Base-by-base conservation (phyloP, 108 stramenopile genomes). In the Aurantiochytrium sp. region DNA sequence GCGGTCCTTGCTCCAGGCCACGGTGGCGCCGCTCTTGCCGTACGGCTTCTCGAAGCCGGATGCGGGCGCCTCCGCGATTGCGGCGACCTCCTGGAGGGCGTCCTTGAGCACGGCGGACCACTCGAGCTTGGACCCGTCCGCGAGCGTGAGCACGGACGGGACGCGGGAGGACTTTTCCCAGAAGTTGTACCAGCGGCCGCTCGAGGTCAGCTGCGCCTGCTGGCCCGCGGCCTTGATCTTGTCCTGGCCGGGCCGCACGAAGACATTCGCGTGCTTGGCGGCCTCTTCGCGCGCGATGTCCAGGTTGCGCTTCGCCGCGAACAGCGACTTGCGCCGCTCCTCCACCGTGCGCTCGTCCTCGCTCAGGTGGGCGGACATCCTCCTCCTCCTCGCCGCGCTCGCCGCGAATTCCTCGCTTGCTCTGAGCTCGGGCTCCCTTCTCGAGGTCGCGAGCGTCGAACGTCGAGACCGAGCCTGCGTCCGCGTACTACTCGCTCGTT, bases 241-340 rank as follows among this genome's bases (percentile, higher is more conserved):
- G 1, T 81, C 73, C 21, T 41, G 19, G 42, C 73, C 73, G 8
- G 36, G 15, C 0, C 30, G 21, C 12, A 24, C 73, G 24, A 27
- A 81, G 27, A 81, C 39, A 24, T 81, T 81, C n/a, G 73, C 73
- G 45, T 39, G 39, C 73, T 81, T 81, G 73, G 73, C 73, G 42
- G 39, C 42, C 45, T 81, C 73, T 27, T n/a, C 73, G 21, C 2
- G 73, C 21, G 73, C 73, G 17, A 48, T 12, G 19, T 81, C 73
- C 36, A 81, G 45, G 73, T 81, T 81, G 0, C n/a, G n/a, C 24
- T 81, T 81, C 24, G 73, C 73, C 17, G 36, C 73, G 1, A 48
- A 15, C 0, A 81, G 73, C n/a, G 73, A 81, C 45, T 81, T 41
- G 39, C 73, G 73, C 1, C 73, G 8, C 27, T 81, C 73, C 73